Percentiles rank a stretch among this genome's conserved stretches.
Conservation (phyloP, 2,329 filamentous ascomycete species). For the Apiospora pterosperma region DNA sequence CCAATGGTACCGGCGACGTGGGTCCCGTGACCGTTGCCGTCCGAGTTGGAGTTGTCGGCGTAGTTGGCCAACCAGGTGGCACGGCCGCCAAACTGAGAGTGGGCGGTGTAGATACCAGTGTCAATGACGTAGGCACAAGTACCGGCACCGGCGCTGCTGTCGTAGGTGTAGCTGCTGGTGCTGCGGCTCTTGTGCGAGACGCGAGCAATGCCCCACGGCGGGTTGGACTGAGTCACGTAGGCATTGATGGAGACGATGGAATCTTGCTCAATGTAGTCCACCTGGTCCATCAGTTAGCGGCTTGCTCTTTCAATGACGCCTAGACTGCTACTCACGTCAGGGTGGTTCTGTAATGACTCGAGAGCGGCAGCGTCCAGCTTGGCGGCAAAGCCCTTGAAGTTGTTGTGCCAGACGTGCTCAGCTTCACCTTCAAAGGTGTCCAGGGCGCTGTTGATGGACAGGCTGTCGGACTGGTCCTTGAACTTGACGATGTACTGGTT, state of each 20-base stretch:
- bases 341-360: conserved; percentile 29
- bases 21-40: conserved; percentile 45
- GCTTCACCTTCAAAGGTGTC: conserved; percentile 15
- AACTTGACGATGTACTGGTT: conserved; percentile 39
- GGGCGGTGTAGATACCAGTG: conserved; percentile 30
- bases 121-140: conserved; percentile 43
- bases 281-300: conserved; percentile 5
- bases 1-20: conserved; percentile 45
- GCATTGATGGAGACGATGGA: conserved; percentile 13
- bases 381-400: conserved; percentile 35
- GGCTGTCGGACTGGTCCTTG: conserved; percentile 26
- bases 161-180: conserved; percentile 22
- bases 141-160: conserved; percentile 18
- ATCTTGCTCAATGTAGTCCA: conserved; percentile 21
- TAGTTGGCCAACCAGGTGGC: conserved; percentile 37
- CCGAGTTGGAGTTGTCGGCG: conserved; percentile 27
- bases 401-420: conserved; percentile 18
- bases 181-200: conserved; percentile 10
- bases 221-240: conserved; percentile 10
- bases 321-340: conserved; percentile 30
- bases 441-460: conserved; percentile 22
- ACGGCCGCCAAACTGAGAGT: conserved; percentile 37
- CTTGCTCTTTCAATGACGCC: not conserved
- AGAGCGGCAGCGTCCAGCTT: conserved; percentile 36
- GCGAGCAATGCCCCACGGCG: conserved; percentile 14